Base-by-base conservation (phyloP, 2,329 filamentous ascomycete genomes). In the Paraphoma chrysanthemicola region DNA sequence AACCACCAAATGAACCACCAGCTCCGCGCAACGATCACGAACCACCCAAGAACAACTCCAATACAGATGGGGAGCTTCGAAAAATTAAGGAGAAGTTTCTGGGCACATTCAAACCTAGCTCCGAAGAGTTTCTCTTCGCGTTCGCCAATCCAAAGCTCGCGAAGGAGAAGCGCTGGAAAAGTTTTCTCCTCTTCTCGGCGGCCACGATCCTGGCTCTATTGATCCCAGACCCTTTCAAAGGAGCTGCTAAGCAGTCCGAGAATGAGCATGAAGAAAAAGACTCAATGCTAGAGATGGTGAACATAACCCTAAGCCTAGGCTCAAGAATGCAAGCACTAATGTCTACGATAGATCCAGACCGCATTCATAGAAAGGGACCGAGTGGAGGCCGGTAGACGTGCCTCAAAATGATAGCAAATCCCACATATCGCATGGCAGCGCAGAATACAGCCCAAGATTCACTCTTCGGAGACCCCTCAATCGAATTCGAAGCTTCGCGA, bases 111-210 rank as follows among this genome's bases (percentile, higher is more conserved):
- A 29, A 46, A 29, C 43, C 50, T 8, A 41, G 38, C 17, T 52
- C 50, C 9, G 16, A 28, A 39, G 23, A 42, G 9, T 47, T 46
- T 42, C 14, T 29, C 3, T 41, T 52, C 18, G 50, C 43, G 8
- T 52, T 52, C 31, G 43, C 28, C n/a, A 52, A 46, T 23, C 43
- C 50, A 52, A 46, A 47, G 16, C 44, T 42, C 12, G 30, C 16
- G 6, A 31, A 18, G 6, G 16, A 47, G 29, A 23, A 47, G 29
- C 44, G 44, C 9, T n/a, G 18, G 11, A 17, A 33, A 8, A 36
- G 28, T 17, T 9, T n/a, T n/a, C n/a, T 33, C 12, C 11, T 33
- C 7, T 17, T 47, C n/a, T 9, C 30, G 14, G 14, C 28, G 14
- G 44, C 44, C 16, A 16, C 30, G 7, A 16, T 47, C 2, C 6